These are phyloP conservation scores for Physaria fendleri DNA, from an alignment of 345 rosid species.

Conservation along the genomic window DNA sequence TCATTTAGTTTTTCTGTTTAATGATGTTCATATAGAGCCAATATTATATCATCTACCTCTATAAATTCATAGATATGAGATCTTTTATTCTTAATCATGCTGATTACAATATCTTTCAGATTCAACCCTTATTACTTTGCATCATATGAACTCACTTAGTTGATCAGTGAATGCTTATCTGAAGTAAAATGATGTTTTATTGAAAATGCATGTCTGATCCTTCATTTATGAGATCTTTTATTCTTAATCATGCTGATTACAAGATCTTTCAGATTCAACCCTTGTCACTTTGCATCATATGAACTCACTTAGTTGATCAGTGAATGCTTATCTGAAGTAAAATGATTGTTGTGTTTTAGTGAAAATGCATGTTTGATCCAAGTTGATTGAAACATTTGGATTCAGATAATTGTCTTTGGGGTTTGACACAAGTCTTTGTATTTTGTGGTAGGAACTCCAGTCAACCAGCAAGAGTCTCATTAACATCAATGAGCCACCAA, in stretches of 20 bases:
- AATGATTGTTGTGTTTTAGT: neutral
- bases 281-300: constrained; percentile 1
- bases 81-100: no score
- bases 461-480: constrained; percentile 23
- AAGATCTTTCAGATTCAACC: neutral
- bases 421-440: constrained; percentile 5
- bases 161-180: no score
- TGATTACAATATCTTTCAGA: no score
- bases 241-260: neutral
- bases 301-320: neutral
- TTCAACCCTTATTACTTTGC: no score
- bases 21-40: no score
- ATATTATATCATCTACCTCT: no score
- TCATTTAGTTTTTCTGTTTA: no score
- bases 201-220: no score
- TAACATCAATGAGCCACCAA: constrained; percentile 33
- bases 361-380: neutral
- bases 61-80: no score
- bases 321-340: neutral
- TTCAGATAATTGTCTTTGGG: neutral
- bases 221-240: no score
- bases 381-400: neutral
- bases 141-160: no score
- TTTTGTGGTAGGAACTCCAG: constrained; percentile 36
- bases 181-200: no score